Percentiles rank a stretch among this genome's conserved stretches.
These are phyloP conservation scores for Pistacia atlantica DNA, from an alignment of 345 rosid species.

Conservation along the genomic window DNA sequence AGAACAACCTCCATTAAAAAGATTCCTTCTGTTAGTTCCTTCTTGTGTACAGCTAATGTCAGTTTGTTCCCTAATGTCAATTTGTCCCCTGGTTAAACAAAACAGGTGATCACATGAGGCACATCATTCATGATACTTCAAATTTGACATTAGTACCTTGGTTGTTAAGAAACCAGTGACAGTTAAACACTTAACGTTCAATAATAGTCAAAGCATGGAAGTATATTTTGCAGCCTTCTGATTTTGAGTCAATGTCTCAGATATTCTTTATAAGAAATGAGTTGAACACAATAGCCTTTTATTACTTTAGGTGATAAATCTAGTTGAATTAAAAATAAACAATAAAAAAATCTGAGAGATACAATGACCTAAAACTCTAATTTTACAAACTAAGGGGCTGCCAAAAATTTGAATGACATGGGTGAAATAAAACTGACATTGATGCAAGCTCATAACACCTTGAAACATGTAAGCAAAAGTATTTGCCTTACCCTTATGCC, in stretches of 20 bases:
- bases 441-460: neutral
- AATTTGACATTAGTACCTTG: neutral
- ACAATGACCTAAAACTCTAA: neutral
- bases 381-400: neutral
- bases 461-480: neutral
- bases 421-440: neutral
- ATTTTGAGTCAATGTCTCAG: neutral
- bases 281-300: too few relatives aligned
- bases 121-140: neutral
- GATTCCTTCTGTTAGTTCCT: neutral
- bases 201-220: neutral
- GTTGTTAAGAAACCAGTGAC: neutral
- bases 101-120: neutral
- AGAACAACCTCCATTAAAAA: neutral
- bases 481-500: constrained; percentile 78
- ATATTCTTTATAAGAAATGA: neutral
- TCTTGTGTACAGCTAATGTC: neutral
- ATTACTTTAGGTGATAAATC: too few relatives aligned
- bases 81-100: neutral
- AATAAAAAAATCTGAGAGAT: neutral
- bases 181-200: neutral
- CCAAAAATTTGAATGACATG: constrained; percentile 3
- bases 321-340: neutral
- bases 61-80: neutral
- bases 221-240: too few relatives aligned